Conservation (phyloP, 2,329 filamentous ascomycete species). For the Xylaria sp. region DNA sequence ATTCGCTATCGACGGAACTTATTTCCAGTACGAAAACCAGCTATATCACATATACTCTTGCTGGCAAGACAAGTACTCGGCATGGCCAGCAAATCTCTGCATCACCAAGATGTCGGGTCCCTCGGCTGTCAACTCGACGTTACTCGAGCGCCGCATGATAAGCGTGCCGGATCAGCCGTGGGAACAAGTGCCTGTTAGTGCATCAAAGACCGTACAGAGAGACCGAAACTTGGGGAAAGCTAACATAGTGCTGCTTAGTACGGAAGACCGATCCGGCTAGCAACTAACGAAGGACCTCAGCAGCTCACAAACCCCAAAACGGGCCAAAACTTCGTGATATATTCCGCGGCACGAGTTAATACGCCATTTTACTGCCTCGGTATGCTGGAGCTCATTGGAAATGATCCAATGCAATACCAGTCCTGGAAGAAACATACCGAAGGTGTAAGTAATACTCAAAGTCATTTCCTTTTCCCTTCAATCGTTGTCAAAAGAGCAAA, state of each 20-base stretch:
- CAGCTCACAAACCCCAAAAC: conserved; percentile 53
- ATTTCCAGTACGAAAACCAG: conserved; percentile 48
- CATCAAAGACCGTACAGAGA: background rate
- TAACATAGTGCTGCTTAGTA: conserved; percentile 40
- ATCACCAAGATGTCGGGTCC: conserved; percentile 52
- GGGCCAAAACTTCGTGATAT: conserved; percentile 52
- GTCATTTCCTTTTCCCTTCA: background rate
- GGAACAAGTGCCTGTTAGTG: conserved; percentile 50
- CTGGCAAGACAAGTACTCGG: conserved; percentile 51
- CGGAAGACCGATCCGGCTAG: conserved; percentile 49
- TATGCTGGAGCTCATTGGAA: conserved; percentile 52
- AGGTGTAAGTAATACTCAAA: conserved; percentile 35
- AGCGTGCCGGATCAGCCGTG: conserved; percentile 51
- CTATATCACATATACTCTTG: conserved; percentile 53
- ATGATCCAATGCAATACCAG: conserved; percentile 52
- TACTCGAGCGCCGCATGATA: conserved; percentile 50
- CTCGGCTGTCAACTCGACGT: conserved; percentile 50
- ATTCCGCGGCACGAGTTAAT: conserved; percentile 53
- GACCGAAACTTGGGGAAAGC: conserved; percentile 2
- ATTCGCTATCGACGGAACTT: conserved; percentile 53
- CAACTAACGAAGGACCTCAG: conserved; percentile 53
- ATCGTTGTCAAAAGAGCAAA: background rate
- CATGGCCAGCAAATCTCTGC: conserved; percentile 53
- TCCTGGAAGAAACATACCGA: conserved; percentile 51
- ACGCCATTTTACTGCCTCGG: conserved; percentile 54